A percentile compares a stretch with the other conserved stretches of the same genome.
phyloP scores from a whole-genome alignment of 148 eudicot species.

The Silene uniflora region DNA sequence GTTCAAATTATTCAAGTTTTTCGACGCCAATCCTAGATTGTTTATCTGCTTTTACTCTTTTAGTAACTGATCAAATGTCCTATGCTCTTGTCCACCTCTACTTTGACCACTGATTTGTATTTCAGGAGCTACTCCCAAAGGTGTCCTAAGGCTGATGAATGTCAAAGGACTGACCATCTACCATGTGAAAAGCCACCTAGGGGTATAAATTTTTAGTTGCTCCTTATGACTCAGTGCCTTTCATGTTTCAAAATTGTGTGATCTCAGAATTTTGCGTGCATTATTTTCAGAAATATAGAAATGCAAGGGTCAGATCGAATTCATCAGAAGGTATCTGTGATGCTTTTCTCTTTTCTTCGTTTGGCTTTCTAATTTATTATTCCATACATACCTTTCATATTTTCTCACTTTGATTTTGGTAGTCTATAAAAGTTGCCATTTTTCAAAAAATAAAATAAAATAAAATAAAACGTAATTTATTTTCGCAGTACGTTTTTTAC shows the following conservation, averaged over 20 bases:
- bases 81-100: not conserved
- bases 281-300: slow-evolving; percentile 67
- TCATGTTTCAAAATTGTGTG: not conserved
- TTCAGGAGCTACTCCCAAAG: slow-evolving; percentile 77
- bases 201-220: slow-evolving; percentile 33
- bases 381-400: no score
- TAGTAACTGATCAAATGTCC: no score
- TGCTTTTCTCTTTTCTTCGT: not conserved
- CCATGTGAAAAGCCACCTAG: slow-evolving; percentile 83
- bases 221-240: not conserved
- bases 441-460: no score
- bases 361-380: no score
- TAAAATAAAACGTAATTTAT: no score
- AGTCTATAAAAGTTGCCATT: no score
- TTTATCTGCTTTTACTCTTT: no score
- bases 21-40: no score
- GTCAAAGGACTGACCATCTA: slow-evolving; percentile 66
- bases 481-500: no score
- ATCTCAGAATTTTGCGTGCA: slow-evolving; percentile 9
- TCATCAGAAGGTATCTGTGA: slow-evolving; percentile 53
- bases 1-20: no score
- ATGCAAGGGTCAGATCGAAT: slow-evolving; percentile 72
- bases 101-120: slow-evolving; percentile 11
- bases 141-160: slow-evolving; percentile 63
- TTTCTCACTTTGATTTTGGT: no score